These are phyloP conservation scores for Aquilaria agallochum DNA, from an alignment of 441 rosid species.

Conservation along the genomic window DNA sequence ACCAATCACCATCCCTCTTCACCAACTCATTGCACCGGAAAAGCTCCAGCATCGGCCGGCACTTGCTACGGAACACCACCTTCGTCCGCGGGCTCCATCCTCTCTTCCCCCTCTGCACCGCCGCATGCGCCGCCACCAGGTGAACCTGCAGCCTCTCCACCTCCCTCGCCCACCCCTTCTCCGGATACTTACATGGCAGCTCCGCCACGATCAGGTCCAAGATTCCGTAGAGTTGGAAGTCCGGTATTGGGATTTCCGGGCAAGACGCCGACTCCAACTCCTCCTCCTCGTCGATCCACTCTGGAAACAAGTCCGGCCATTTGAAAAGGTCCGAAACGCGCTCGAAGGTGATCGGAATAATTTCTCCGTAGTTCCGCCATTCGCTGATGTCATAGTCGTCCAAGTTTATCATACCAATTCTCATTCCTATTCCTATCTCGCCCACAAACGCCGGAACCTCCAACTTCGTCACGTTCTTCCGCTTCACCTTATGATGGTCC, in stretches of 20 bases:
- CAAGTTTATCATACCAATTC: constrained; percentile 76
- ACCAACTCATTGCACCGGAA: constrained; percentile 80
- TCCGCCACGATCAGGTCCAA: constrained; percentile 76
- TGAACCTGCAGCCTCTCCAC: constrained; percentile 78
- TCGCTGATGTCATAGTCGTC: constrained; percentile 49
- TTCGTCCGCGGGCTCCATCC: constrained; percentile 56
- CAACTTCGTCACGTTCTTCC: constrained; percentile 34
- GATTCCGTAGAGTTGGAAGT: constrained; percentile 32
- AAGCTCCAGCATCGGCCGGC: constrained; percentile 86
- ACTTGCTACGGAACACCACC: constrained; percentile 73
- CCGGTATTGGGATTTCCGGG: constrained; percentile 88
- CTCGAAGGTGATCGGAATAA: constrained; percentile 41
- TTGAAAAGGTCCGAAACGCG: constrained; percentile 52
- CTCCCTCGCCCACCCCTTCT: constrained; percentile 76
- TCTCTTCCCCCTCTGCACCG: constrained; percentile 50
- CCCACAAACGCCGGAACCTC: constrained; percentile 62
- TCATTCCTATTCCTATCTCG: constrained; percentile 38
- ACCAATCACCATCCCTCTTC: constrained; percentile 73
- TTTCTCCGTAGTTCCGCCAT: constrained; percentile 60
- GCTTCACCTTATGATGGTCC: constrained; percentile 3
- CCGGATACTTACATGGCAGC: constrained; percentile 70
- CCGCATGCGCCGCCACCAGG: constrained; percentile 64
- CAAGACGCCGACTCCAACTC: constrained; percentile 57
- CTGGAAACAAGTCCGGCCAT: constrained; percentile 86
- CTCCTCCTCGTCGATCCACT: constrained; percentile 98